These are phyloP conservation scores for Phyllostachys edulis DNA, from an alignment of 176 grass and related monocot genomes.

Conservation along the genomic window DNA sequence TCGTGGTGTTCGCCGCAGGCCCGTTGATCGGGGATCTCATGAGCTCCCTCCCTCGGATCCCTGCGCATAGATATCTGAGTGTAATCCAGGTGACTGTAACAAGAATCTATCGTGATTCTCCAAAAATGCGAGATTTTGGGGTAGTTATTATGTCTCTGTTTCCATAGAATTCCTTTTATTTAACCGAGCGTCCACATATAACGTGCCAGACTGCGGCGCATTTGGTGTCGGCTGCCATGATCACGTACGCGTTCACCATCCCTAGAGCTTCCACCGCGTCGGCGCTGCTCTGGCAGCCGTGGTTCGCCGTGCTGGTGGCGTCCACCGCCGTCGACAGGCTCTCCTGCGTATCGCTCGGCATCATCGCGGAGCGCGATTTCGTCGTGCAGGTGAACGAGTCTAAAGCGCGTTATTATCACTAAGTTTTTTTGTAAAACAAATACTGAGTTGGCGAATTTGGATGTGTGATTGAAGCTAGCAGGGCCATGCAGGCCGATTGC, in stretches of 20 bases:
- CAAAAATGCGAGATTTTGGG: neutral
- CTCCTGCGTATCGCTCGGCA: slow-evolving; percentile 44
- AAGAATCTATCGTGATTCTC: neutral
- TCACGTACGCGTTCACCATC: slow-evolving; percentile 42
- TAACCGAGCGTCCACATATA: too few species aligned
- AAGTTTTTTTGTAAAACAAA: too few species aligned
- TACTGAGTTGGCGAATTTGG: neutral
- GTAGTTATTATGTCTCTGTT: too few species aligned
- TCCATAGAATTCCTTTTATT: too few species aligned
- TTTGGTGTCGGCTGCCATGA: slow-evolving; percentile 46
- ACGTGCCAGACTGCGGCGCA: slow-evolving; percentile 52
- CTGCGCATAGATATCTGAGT: slow-evolving; percentile 11
- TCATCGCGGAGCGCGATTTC: slow-evolving; percentile 55
- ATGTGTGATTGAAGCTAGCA: slow-evolving; percentile 47
- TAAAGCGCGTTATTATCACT: too few species aligned
- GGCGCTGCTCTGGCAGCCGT: slow-evolving; percentile 45
- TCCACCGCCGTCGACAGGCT: slow-evolving; percentile 53
- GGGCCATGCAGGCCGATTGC: slow-evolving; percentile 47
- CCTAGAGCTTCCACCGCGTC: neutral
- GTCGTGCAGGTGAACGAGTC: slow-evolving; percentile 37
- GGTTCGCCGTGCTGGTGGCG: slow-evolving; percentile 55
- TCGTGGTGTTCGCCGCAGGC: slow-evolving; percentile 49
- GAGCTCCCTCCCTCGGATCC: slow-evolving; percentile 52
- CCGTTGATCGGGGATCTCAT: slow-evolving; percentile 52
- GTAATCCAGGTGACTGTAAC: slow-evolving; percentile 39